phyloP scores from a whole-genome alignment of 1,139 yeast species.

The Saccharomyces hybrid region DNA sequence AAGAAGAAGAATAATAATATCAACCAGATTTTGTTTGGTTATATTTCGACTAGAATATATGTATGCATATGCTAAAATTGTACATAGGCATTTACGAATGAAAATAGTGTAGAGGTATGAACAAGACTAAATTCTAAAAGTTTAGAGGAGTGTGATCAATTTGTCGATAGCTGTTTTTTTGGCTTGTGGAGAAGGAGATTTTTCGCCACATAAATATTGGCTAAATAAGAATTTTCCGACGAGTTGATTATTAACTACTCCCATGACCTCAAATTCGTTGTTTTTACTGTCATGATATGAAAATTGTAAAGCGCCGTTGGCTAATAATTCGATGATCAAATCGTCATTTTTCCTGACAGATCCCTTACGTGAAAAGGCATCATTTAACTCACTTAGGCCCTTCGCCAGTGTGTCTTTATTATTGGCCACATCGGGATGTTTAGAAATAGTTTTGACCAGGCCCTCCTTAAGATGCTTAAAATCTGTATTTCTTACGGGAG shows the following conservation, averaged over 20 bases:
- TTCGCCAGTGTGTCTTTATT: constrained; percentile 34
- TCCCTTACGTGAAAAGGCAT: constrained; percentile 46
- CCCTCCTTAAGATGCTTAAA: constrained; percentile 86
- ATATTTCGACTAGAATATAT: not conserved
- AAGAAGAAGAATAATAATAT: not conserved
- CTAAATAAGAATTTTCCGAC: constrained; percentile 46
- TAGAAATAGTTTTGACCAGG: constrained; percentile 54
- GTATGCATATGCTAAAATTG: not conserved
- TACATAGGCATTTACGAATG: not conserved
- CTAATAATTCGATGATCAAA: constrained; percentile 42
- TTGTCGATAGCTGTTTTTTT: constrained; percentile 30
- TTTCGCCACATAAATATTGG: constrained; percentile 51
- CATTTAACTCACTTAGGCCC: constrained; percentile 52
- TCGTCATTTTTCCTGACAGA: constrained; percentile 58
- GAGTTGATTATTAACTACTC: constrained; percentile 43
- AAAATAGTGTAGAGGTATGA: not conserved
- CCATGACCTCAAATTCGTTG: constrained; percentile 34
- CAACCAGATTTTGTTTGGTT: not conserved
- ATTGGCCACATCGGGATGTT: constrained; percentile 32
- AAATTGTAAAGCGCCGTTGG: constrained; percentile 41
- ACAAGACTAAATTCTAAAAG: not conserved
- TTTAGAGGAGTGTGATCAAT: constrained; percentile 27
- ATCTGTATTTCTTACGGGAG: constrained; percentile 85
- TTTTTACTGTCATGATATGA: constrained; percentile 36
- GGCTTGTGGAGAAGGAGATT: constrained; percentile 42